These are phyloP conservation scores for Malassezia caprae DNA, from an alignment of 1,284 basidiomycete genomes.

Conservation along the genomic window DNA sequence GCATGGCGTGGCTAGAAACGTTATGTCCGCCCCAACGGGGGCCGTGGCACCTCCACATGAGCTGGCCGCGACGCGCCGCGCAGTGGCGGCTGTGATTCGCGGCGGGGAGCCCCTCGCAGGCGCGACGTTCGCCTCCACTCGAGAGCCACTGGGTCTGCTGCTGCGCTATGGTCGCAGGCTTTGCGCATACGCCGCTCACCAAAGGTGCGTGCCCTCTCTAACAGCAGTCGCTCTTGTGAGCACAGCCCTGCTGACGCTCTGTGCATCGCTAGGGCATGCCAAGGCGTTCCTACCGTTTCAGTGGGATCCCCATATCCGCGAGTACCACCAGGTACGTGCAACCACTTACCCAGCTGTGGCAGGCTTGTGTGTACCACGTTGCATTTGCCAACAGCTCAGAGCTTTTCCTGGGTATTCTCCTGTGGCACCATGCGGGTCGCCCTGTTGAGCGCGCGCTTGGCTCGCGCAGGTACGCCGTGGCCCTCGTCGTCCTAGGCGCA, in stretches of 20 bases:
- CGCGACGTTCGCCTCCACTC: background rate
- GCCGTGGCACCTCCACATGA: background rate
- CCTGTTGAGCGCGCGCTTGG: conserved; percentile 10
- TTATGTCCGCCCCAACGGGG: background rate
- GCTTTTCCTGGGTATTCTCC: background rate
- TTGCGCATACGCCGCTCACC: conserved; percentile 14
- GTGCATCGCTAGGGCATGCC: background rate
- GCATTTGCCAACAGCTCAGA: conserved; percentile 7
- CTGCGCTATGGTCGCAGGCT: conserved; percentile 8
- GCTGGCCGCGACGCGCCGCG: background rate
- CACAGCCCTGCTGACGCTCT: background rate
- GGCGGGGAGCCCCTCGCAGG: background rate
- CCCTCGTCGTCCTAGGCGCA: background rate
- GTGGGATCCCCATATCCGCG: conserved; percentile 7
- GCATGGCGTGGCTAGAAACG: background rate
- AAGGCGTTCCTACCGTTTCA: conserved; percentile 14
- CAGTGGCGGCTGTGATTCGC: background rate
- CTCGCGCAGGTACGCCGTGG: conserved; percentile 8
- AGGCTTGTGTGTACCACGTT: conserved; percentile 5
- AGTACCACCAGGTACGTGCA: conserved; percentile 5
- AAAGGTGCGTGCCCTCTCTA: conserved; percentile 6
- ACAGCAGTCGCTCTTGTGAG: conserved; percentile 6
- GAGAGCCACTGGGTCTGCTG: background rate
- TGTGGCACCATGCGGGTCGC: conserved; percentile 6
- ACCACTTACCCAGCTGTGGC: conserved; percentile 7